Percentiles rank a stretch among this genome's conserved stretches.
Conservation (phyloP, 495 filamentous ascomycete species). For the Parathielavia hyrcaniae region DNA sequence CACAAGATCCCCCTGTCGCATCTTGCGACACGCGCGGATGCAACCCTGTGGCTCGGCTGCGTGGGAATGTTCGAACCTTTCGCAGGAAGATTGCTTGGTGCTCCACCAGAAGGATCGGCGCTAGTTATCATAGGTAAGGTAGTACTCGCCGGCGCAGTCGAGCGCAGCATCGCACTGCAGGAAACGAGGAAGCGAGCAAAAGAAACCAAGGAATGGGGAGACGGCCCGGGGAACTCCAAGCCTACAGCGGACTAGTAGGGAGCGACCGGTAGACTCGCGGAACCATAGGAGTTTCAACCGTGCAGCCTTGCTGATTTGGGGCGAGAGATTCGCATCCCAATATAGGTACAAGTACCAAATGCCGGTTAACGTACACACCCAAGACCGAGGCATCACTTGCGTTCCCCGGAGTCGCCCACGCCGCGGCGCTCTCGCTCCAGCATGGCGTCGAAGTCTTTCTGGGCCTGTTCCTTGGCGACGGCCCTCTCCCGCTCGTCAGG, state of each 20-base stretch:
- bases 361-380: not conserved
- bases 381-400: not conserved
- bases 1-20: no score
- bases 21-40: not conserved
- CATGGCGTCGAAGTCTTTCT: conserved; percentile 45
- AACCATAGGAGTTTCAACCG: not conserved
- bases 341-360: not conserved
- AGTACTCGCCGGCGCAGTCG: not conserved
- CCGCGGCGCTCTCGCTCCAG: conserved; percentile 36
- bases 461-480: conserved; percentile 39
- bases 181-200: not conserved
- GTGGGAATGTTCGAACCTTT: not conserved
- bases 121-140: no score
- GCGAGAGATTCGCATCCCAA: not conserved
- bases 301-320: not conserved
- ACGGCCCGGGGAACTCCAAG: not conserved
- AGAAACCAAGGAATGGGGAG: not conserved
- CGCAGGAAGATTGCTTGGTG: not conserved
- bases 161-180: not conserved
- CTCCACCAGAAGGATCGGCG: conserved; percentile 1
- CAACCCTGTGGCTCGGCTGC: not conserved
- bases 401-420: conserved; percentile 17
- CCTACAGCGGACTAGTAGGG: not conserved
- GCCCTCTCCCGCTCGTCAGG: conserved; percentile 33
- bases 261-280: not conserved